A percentile compares a stretch with the other conserved stretches of the same genome.
These are phyloP conservation scores for Coniella lustricola DNA, from an alignment of 2,329 filamentous ascomycete genomes.

Conservation along the genomic window DNA sequence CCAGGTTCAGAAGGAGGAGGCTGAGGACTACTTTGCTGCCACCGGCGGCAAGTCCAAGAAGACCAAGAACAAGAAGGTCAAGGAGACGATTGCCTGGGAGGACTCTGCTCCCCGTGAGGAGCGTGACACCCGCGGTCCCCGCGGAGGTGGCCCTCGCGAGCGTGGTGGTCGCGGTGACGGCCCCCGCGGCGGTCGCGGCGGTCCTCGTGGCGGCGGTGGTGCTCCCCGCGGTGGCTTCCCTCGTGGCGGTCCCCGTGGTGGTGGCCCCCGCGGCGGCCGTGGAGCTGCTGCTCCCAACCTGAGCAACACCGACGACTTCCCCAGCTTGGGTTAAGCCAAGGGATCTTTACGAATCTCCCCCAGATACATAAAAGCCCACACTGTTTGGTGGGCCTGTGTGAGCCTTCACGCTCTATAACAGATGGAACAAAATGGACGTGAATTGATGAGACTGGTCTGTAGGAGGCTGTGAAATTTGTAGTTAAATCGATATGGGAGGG, in stretches of 20 bases:
- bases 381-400: constrained; percentile 4
- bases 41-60: constrained; percentile 63
- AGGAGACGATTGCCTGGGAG: constrained; percentile 54
- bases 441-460: not conserved
- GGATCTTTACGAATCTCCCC: not conserved
- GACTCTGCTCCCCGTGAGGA: constrained; percentile 44
- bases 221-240: constrained; percentile 35
- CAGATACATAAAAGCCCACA: constrained; percentile 6
- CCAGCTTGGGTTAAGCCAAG: constrained; percentile 41
- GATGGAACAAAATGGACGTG: constrained; percentile 1
- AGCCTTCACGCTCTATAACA: not conserved
- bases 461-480: not conserved
- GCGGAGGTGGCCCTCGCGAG: constrained; percentile 40
- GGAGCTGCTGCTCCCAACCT: constrained; percentile 44
- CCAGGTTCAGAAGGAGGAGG: constrained; percentile 54
- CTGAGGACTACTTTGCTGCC: constrained; percentile 71
- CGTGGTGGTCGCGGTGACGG: constrained; percentile 46
- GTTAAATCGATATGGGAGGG: constrained; percentile 5
- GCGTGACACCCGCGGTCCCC: constrained; percentile 42
- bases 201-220: constrained; percentile 35
- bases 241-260: constrained; percentile 35
- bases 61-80: constrained; percentile 82
- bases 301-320: constrained; percentile 52
- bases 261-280: constrained; percentile 35
- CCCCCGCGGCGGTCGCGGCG: constrained; percentile 43